phyloP scores from a whole-genome alignment of 2,329 filamentous ascomycete genomes.

The Nigrospora osmanthi region DNA sequence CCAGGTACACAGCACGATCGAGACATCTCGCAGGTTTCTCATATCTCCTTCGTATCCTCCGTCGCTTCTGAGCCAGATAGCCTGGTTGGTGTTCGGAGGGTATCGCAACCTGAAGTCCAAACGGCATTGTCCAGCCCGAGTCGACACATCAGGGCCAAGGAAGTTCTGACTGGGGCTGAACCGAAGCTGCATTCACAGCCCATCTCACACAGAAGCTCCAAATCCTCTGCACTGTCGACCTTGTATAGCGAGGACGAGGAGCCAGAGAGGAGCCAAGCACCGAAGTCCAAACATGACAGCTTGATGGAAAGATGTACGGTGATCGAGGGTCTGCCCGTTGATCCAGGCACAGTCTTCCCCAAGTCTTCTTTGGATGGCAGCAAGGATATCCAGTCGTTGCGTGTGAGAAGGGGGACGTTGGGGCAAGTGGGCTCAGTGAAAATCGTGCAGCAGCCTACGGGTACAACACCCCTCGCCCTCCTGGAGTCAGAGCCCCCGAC shows the following conservation, averaged over 20 bases:
- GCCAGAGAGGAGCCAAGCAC: no score
- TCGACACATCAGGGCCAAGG: no score
- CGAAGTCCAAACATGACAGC: conserved; percentile 21
- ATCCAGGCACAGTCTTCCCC: conserved; percentile 23
- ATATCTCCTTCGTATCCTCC: no score
- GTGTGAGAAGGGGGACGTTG: conserved; percentile 3
- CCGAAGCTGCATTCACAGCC: conserved; percentile 6
- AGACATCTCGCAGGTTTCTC: no score
- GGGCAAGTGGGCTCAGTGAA: not conserved
- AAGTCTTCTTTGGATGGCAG: conserved; percentile 5
- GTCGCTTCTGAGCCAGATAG: no score
- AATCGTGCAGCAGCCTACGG: not conserved
- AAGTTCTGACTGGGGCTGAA: conserved; percentile 23
- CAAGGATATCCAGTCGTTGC: conserved; percentile 6
- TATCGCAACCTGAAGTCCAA: no score
- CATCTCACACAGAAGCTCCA: no score
- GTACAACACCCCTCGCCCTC: not conserved
- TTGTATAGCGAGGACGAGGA: no score
- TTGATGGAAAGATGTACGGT: conserved; percentile 19
- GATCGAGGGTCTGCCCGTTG: conserved; percentile 25
- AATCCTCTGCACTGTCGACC: no score
- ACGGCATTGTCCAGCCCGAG: no score
- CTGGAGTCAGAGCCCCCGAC: not conserved
- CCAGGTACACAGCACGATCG: no score
- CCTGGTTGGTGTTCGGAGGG: no score